Evolutionary conservation across 1,139 yeast genomes (phyloP).

Genomic region (Pichia sp.): DNA sequence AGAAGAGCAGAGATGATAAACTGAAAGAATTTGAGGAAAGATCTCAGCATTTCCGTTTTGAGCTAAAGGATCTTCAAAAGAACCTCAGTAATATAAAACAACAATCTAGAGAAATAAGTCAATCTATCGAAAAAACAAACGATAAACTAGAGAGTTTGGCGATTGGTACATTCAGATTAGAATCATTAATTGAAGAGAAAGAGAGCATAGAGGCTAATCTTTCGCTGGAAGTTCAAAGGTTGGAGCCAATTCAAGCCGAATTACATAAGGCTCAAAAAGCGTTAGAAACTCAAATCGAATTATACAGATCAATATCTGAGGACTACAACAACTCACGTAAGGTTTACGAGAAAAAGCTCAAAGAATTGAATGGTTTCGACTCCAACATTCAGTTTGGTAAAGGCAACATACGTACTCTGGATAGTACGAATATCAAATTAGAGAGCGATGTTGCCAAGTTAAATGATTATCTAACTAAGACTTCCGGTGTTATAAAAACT

Average conservation of each 20-base stretch:
- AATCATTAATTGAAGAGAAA: conserved; percentile 23
- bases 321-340: conserved; percentile 16
- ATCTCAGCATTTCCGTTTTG: not conserved
- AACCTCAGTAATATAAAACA: conserved; percentile 7
- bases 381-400: conserved; percentile 8
- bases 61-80: not conserved
- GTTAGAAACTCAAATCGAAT: conserved; percentile 7
- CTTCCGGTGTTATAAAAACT: conserved; percentile 30
- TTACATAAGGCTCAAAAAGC: conserved; percentile 6
- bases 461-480: conserved; percentile 28
- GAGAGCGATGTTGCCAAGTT: conserved; percentile 27
- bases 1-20: conserved; percentile 13
- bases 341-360: not conserved
- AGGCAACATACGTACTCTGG: conserved; percentile 16
- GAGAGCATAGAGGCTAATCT: conserved; percentile 7
- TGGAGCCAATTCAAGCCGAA: conserved; percentile 13
- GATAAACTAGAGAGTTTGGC: conserved; percentile 33
- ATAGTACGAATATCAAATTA: conserved; percentile 15
- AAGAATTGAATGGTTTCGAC: conserved; percentile 3
- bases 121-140: conserved; percentile 25
- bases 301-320: conserved; percentile 6
- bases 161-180: conserved; percentile 36
- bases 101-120: conserved; percentile 19
- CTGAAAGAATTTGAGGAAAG: conserved; percentile 1
- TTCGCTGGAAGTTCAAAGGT: conserved; percentile 10